Conservation (phyloP, 331 rosid genomes). For the Prunus yedoensis region DNA sequence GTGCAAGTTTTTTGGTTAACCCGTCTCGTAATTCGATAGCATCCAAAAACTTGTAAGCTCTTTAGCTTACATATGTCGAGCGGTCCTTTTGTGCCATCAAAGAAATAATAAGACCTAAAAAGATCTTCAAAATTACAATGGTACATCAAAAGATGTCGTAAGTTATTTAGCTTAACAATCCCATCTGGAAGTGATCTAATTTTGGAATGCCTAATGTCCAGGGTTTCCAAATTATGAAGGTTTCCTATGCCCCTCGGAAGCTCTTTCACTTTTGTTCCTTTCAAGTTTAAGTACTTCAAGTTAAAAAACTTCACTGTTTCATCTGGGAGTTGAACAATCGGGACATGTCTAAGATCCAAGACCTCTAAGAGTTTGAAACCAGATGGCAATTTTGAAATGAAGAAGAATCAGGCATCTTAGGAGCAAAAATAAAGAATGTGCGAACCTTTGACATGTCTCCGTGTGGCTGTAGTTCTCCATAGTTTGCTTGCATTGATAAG, state of each 20-base stretch:
- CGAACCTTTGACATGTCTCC: conserved; percentile 12
- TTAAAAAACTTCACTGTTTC: background rate
- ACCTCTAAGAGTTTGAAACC: conserved; percentile 6
- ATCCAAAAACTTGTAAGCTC: conserved; percentile 3
- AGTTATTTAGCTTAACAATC: background rate
- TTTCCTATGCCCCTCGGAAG: conserved; percentile 14
- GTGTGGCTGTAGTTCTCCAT: background rate
- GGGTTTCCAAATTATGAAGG: conserved; percentile 1
- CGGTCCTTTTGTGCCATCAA: background rate
- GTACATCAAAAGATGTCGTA: conserved; percentile 3
- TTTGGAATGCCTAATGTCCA: conserved; percentile 11
- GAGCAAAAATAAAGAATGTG: too few relatives aligned
- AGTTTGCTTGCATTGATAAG: background rate
- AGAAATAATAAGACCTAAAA: background rate
- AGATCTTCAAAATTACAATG: background rate
- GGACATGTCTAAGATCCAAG: background rate
- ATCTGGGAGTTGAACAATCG: background rate
- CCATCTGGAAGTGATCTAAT: conserved; percentile 8
- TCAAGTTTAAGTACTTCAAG: conserved; percentile 12
- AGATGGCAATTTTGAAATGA: background rate
- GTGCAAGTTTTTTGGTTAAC: background rate
- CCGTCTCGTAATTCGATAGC: background rate
- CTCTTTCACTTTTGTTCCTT: background rate
- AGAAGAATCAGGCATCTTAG: background rate
- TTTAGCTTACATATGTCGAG: background rate